Conservation (phyloP, 805 yeast species). For the Grigorovia humatica region DNA sequence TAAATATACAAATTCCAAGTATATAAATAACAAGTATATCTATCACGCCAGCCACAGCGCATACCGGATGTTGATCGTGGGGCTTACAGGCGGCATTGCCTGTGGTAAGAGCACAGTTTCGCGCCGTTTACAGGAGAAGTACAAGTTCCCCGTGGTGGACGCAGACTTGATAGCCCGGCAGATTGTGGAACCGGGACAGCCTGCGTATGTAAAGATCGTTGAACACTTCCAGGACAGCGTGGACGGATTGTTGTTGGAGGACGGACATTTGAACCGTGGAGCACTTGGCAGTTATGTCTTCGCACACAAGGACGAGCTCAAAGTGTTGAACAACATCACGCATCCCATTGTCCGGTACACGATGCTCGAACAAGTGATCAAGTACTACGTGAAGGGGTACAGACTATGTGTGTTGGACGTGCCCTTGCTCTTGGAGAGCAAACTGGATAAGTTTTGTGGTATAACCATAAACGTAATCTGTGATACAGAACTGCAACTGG, state of each 20-base stretch:
- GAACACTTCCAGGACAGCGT: constrained; percentile 45
- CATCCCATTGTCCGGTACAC: constrained; percentile 75
- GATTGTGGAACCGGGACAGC: constrained; percentile 70
- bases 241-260: constrained; percentile 35
- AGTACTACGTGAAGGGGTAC: constrained; percentile 48
- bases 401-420: constrained; percentile 71
- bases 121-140: constrained; percentile 37
- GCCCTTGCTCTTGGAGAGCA: constrained; percentile 79
- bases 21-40: too few species aligned
- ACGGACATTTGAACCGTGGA: constrained; percentile 47
- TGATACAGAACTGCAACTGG: constrained; percentile 43
- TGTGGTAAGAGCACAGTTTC: constrained; percentile 95
- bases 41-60: too few species aligned
- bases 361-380: constrained; percentile 46
- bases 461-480: constrained; percentile 59
- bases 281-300: constrained; percentile 75
- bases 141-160: constrained; percentile 58
- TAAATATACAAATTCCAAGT: not conserved
- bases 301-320: constrained; percentile 49
- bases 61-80: constrained; percentile 62
- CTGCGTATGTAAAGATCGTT: constrained; percentile 60
- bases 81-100: constrained; percentile 97
- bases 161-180: constrained; percentile 86
- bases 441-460: constrained; percentile 64
- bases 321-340: constrained; percentile 57